Base-by-base conservation (phyloP, 805 yeast species). In the Ogataea degrootiae region DNA sequence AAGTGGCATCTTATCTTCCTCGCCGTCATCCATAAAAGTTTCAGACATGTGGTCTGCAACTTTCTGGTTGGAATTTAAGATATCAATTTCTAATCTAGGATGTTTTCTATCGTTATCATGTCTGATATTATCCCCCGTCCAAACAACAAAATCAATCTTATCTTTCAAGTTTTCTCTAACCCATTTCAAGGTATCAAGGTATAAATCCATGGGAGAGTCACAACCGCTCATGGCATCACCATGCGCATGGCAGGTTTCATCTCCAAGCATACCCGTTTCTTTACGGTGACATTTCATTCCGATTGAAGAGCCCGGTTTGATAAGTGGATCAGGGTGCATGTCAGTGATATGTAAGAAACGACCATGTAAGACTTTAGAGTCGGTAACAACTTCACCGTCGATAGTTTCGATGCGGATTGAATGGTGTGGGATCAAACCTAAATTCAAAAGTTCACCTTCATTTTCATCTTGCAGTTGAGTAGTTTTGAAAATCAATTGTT, bases 81-180 rank as follows among this genome's bases (percentile, higher is more conserved):
- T 88, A 47, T 82, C 79, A 48, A 60, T 58, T 58, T 87, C 95
- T 1, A 87, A 79, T 69, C 96, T 76, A 2, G 96, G 96, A 58
- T 69, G 67, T 19, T 63, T 61, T 60, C 95, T 71, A 66, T 87
- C 96, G 57, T 83, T 85, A 63, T 87, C 96, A 63, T 87, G 96
- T 47, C 96, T 74, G 41, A 86, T 79, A 57, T 87, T 88, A 66
- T 88, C 96, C 33, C 96, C 96, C 0, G 96, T 87, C 96, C 96
- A 88, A 14, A 88, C 76, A 12, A 88, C 83, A 65, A 88, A 88
- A 63, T 88, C 96, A 42, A 88, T 82, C 54, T 87, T 81, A 63
- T 86, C 94, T 50, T 73, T 77, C 49, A 88, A 63, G 50, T 87
- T 81, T 12, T 72, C 70, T 19, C 72, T 64, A 2, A 88, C 69